phyloP scores from a whole-genome alignment of 2,329 filamentous ascomycete species.

The Talaromyces sp. region DNA sequence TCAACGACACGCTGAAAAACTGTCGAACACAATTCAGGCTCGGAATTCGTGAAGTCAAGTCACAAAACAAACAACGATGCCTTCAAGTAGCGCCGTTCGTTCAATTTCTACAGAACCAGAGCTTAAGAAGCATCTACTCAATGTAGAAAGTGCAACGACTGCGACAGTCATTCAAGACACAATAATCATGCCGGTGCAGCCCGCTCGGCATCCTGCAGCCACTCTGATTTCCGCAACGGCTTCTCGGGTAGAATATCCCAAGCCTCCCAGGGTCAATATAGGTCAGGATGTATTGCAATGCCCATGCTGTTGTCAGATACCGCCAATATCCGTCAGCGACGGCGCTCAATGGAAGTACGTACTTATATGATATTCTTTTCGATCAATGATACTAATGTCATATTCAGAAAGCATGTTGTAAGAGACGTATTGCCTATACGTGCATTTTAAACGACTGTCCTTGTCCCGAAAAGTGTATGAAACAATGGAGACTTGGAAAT shows the following conservation, averaged over 20 bases:
- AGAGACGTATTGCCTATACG: slow-evolving; percentile 13
- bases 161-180: background rate
- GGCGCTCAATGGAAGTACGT: slow-evolving; percentile 21
- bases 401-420: slow-evolving; percentile 8
- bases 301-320: slow-evolving; percentile 22
- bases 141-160: background rate
- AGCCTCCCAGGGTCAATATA: slow-evolving; percentile 3
- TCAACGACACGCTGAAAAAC: slow-evolving; percentile 17
- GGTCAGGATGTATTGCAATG: slow-evolving; percentile 17
- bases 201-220: background rate
- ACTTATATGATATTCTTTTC: background rate
- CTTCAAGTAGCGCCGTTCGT: background rate
- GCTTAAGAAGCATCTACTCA: background rate
- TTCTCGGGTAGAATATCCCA: slow-evolving; percentile 17
- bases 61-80: background rate
- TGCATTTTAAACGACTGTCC: slow-evolving; percentile 1
- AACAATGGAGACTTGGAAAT: background rate
- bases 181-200: background rate
- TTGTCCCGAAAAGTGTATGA: background rate
- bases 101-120: background rate
- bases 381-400: background rate
- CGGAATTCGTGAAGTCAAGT: background rate
- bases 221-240: slow-evolving; percentile 10
- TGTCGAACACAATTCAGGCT: background rate
- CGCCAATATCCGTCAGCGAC: background rate